Percentiles rank a stretch among this genome's conserved stretches.
Conservation (phyloP, 2,329 filamentous ascomycete species). For the Aspergillus phoenicis region DNA sequence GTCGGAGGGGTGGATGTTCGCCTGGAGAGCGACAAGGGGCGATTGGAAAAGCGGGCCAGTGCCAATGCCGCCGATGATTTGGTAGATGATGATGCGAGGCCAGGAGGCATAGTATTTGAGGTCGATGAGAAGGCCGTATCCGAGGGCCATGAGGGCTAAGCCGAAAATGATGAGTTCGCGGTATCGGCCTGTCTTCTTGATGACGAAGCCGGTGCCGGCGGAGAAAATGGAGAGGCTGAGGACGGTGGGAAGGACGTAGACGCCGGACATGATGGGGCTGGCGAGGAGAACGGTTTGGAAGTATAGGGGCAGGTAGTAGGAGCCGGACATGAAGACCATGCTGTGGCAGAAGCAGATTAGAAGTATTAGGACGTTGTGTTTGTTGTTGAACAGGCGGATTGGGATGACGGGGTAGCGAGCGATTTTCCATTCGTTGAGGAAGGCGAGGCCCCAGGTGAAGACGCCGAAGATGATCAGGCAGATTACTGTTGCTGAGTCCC, state of each 20-base stretch:
- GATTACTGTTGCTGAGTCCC: constrained; percentile 73
- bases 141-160: constrained; percentile 62
- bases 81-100: constrained; percentile 55
- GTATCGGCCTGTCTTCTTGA: constrained; percentile 72
- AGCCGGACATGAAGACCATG: constrained; percentile 73
- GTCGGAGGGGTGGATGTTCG: constrained; percentile 60
- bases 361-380: constrained; percentile 68
- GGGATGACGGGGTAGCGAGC: constrained; percentile 81
- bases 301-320: constrained; percentile 83
- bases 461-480: constrained; percentile 76
- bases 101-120: constrained; percentile 56
- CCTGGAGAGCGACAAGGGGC: constrained; percentile 66
- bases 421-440: constrained; percentile 71
- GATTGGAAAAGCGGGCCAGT: constrained; percentile 66
- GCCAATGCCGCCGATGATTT: constrained; percentile 63
- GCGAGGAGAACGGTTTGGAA: constrained; percentile 75
- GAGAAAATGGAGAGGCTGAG: constrained; percentile 68
- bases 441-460: constrained; percentile 65
- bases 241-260: constrained; percentile 73
- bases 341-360: constrained; percentile 71
- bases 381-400: constrained; percentile 66
- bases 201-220: constrained; percentile 64
- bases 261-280: constrained; percentile 69
- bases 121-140: constrained; percentile 67
- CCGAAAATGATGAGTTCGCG: constrained; percentile 62